A percentile compares a stretch with the other conserved stretches of the same genome.
These are phyloP conservation scores for Peronospora destructor DNA, from an alignment of 352 stramenopile genomes.

Conservation along the genomic window DNA sequence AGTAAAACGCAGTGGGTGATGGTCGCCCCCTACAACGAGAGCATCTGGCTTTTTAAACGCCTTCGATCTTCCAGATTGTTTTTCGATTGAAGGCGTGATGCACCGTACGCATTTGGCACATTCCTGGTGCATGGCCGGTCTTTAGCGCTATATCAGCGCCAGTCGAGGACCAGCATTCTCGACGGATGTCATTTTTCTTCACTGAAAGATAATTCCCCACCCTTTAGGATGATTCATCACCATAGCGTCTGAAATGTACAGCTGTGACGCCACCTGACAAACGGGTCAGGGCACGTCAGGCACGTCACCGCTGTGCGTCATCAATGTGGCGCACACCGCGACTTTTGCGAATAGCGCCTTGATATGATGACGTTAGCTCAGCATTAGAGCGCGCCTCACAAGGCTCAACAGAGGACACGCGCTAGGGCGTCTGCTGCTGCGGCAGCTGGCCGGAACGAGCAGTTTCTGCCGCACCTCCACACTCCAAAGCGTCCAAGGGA, in stretches of 20 bases:
- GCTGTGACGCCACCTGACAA: background rate
- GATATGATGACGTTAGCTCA: background rate
- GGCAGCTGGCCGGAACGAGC: constrained; percentile 2
- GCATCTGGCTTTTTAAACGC: constrained; percentile 1
- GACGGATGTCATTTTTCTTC: no score
- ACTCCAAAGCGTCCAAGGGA: background rate
- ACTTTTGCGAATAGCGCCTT: background rate
- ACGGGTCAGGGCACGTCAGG: background rate
- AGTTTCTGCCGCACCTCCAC: constrained; percentile 8
- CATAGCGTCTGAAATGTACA: no score
- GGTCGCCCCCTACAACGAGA: background rate
- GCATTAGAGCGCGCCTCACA: background rate
- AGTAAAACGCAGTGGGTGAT: background rate
- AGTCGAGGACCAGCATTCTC: no score
- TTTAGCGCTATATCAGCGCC: no score
- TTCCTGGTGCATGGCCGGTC: background rate
- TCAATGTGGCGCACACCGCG: background rate
- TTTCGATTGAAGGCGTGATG: constrained; percentile 16
- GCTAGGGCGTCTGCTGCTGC: background rate
- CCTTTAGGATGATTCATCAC: no score
- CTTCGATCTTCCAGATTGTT: background rate
- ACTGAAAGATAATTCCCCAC: no score
- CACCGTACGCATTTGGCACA: constrained; percentile 15
- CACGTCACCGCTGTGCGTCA: background rate
- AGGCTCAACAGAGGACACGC: background rate